Base-by-base conservation (phyloP, 176 grass and related monocot genomes). In the Guadua angustifolia region DNA sequence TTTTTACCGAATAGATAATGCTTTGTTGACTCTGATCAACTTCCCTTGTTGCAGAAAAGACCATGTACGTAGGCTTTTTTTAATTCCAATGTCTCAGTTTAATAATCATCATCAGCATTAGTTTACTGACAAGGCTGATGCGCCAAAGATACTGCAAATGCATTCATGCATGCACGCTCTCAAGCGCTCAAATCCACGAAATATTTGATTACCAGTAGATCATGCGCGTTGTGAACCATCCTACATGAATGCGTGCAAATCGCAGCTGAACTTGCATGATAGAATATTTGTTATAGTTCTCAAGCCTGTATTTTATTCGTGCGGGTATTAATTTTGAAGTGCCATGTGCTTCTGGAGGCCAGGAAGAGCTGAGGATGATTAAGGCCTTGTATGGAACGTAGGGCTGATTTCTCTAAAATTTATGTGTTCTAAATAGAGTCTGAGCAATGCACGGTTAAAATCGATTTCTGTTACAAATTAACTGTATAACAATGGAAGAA, bases 11-110 rank as follows among this genome's bases (percentile, higher is more conserved):
- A 62, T 86, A 80, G 46, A 64, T 44, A 73, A 79, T 53, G 61
- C 68, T 35, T 35, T 71, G 33, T 4, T 39, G 58, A 38, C 58
- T 80, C 84, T 73, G 84, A 80, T 62, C 35, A n/a, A 61, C 56
- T 51, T 79, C 60, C 75, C 84, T 65, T 64, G 68, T 17, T 80
- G 77, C 77, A 86, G 77, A 80, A 80, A 80, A 73, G 77, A 77
- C 16, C 77, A 65, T 63, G 45, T 39, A 33, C 38, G 56, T 29
- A 29, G 29, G 29, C 77, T 80, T 86, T 75, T 29, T 29, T 29
- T 29, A 29, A 29, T 29, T 36, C 76, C 56, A 80, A 46, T 43
- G 71, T 2, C 68, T 2, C 43, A 19, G 51, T 78, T 70, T 71
- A 71, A 71, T 79, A 50, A 56, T 55, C 45, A 9, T 32, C 63